Evolutionary conservation across 2,329 filamentous ascomycete species (phyloP).

Genomic region (Hypoxylon sp.): DNA sequence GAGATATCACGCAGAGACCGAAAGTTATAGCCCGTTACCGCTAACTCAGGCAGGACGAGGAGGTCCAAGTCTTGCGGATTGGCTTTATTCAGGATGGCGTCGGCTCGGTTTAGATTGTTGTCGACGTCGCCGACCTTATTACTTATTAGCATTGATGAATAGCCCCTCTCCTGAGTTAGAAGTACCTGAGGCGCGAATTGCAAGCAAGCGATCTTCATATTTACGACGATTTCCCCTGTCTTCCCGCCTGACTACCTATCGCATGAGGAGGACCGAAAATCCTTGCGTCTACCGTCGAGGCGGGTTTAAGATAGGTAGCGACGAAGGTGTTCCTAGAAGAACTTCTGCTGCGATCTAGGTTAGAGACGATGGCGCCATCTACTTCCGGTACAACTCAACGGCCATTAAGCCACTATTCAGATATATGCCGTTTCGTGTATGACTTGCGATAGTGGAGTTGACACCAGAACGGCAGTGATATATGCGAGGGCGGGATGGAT

Average conservation of each 20-base stretch:
- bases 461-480: constrained; percentile 16
- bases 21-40: constrained; percentile 87
- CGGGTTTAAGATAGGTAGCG: background rate
- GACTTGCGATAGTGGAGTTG: background rate
- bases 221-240: constrained; percentile 19
- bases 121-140: constrained; percentile 73
- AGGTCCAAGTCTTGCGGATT: constrained; percentile 73
- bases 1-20: constrained; percentile 75
- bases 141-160: background rate
- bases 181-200: constrained; percentile 80
- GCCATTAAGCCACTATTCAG: constrained; percentile 1
- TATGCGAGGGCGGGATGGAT: constrained; percentile 18
- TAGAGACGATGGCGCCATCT: constrained; percentile 2
- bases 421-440: background rate
- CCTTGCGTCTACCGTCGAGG: too few species aligned
- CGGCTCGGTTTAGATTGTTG: constrained; percentile 78
- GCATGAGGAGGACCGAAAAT: background rate
- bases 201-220: constrained; percentile 74
- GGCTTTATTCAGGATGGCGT: constrained; percentile 71
- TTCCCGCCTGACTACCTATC: background rate
- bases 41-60: constrained; percentile 81
- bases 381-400: constrained; percentile 15
- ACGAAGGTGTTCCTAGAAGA: constrained; percentile 1
- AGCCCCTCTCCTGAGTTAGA: background rate
- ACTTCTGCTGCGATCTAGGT: background rate